Evolutionary conservation across 2,329 filamentous ascomycete genomes (phyloP).

Genomic region (Penicillium psychrosexuale): DNA sequence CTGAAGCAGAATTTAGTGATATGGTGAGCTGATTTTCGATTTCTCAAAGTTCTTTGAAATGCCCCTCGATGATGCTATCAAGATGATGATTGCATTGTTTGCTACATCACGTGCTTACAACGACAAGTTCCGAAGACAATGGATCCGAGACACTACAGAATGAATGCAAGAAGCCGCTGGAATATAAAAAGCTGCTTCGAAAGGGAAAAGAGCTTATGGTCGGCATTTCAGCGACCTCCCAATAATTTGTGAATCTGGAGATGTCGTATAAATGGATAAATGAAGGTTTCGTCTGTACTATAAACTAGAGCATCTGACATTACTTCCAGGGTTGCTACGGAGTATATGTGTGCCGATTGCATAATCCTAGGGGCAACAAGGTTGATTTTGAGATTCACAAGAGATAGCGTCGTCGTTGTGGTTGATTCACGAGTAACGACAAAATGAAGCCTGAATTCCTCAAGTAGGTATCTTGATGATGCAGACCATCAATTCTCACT

Average conservation of each 20-base stretch:
- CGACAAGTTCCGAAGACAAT: not conserved
- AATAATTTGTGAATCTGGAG: not conserved
- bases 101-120: not conserved
- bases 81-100: conserved; percentile 4
- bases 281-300: not conserved
- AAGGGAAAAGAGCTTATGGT: too few species aligned
- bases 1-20: not conserved
- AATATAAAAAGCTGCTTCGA: not conserved
- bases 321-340: not conserved
- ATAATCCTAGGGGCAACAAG: not conserved
- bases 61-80: conserved; percentile 23
- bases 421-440: not conserved
- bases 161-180: not conserved
- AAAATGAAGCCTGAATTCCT: not conserved
- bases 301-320: not conserved
- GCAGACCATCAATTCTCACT: not conserved
- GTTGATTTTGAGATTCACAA: not conserved
- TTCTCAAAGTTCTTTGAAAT: not conserved
- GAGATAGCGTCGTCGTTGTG: not conserved
- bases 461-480: not conserved
- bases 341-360: not conserved
- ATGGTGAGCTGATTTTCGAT: not conserved
- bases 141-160: not conserved
- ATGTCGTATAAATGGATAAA: not conserved
- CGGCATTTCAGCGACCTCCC: not conserved